phyloP scores from a whole-genome alignment of 2,329 filamentous ascomycete species.

The Fusarium nurragi region DNA sequence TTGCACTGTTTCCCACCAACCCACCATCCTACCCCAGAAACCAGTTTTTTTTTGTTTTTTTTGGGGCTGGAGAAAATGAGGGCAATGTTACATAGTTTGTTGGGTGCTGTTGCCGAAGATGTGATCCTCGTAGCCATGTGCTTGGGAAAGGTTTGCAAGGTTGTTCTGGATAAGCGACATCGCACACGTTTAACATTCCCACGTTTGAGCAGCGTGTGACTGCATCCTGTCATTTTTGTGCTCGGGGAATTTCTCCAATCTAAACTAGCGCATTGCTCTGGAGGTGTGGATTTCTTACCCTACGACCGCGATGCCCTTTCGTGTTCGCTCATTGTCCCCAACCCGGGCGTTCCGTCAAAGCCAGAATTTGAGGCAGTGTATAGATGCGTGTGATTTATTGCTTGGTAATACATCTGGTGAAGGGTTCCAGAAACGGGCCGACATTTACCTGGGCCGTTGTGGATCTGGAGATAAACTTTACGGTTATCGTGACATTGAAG shows the following conservation, averaged over 20 bases:
- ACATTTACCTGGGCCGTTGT: background rate
- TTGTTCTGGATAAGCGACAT: background rate
- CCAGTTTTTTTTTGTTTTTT: conserved; percentile 22
- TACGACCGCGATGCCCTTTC: background rate
- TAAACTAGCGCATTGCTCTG: background rate
- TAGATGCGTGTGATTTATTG: too few relatives aligned
- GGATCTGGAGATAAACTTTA: too few relatives aligned
- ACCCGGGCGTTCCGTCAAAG: background rate
- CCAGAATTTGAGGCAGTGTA: background rate
- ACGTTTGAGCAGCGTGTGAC: background rate
- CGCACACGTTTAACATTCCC: background rate
- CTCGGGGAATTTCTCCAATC: conserved; percentile 14
- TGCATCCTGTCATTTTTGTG: background rate
- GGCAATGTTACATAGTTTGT: too few relatives aligned
- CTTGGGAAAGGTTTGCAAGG: background rate
- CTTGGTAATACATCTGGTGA: too few relatives aligned
- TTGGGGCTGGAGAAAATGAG: too few relatives aligned
- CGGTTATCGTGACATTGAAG: too few relatives aligned
- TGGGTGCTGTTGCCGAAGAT: background rate
- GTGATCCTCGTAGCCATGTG: background rate
- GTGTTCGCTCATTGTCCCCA: conserved; percentile 5
- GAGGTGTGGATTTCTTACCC: background rate
- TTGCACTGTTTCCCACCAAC: background rate
- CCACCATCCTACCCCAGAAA: conserved; percentile 1
- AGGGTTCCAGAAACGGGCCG: conserved; percentile 1